Conservation (phyloP, 1,284 basidiomycete species). For the Ustilago vetiveriae region DNA sequence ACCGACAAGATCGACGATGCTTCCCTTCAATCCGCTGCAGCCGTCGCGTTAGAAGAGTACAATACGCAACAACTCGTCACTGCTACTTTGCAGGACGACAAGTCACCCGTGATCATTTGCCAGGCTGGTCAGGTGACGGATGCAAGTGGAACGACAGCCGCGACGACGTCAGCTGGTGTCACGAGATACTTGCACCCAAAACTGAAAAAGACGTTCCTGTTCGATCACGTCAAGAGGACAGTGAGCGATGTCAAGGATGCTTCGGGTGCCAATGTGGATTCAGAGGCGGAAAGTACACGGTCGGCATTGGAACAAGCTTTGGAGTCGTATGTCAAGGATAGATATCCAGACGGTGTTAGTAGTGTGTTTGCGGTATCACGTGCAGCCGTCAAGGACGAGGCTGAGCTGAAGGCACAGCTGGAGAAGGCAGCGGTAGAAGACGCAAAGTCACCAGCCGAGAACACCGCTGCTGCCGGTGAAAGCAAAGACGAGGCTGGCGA, state of each 20-base stretch:
- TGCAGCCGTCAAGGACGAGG: slow-evolving; percentile 18
- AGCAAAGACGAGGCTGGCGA: background rate
- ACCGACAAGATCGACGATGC: slow-evolving; percentile 33
- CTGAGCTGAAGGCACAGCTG: slow-evolving; percentile 7
- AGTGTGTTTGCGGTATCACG: slow-evolving; percentile 43
- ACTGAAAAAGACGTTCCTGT: slow-evolving; percentile 31
- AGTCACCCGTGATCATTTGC: slow-evolving; percentile 37
- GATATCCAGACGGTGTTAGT: slow-evolving; percentile 59
- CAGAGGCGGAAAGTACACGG: slow-evolving; percentile 25
- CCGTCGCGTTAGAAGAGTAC: slow-evolving; percentile 44
- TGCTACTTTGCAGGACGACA: slow-evolving; percentile 13
- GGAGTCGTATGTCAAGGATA: slow-evolving; percentile 51
- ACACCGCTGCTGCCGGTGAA: slow-evolving; percentile 13
- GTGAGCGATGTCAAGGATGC: slow-evolving; percentile 28
- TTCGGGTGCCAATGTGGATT: background rate
- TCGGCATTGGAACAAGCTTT: slow-evolving; percentile 47
- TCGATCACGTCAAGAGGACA: slow-evolving; percentile 39
- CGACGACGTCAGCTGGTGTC: background rate
- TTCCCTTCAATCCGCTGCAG: slow-evolving; percentile 30
- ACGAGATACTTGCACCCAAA: slow-evolving; percentile 42
- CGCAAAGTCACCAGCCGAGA: slow-evolving; percentile 26
- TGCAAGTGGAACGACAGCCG: background rate
- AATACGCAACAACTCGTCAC: slow-evolving; percentile 53
- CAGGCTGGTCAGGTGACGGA: slow-evolving; percentile 24
- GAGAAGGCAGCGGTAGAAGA: slow-evolving; percentile 22